These are phyloP conservation scores for Circinella minor DNA, from an alignment of 371 early-diverging fungal species.

Conservation along the genomic window DNA sequence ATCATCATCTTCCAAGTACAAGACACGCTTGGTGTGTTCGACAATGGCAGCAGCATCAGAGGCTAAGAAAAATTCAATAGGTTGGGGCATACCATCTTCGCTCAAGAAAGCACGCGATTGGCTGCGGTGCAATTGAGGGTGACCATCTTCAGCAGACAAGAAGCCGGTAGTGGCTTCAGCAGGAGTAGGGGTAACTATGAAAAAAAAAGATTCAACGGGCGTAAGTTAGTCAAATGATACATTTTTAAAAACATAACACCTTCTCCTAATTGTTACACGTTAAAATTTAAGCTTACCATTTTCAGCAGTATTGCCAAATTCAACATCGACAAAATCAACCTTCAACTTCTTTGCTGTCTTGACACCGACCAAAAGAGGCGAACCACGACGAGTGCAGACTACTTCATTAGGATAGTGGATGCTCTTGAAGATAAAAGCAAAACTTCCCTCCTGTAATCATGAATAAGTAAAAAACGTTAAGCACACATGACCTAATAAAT, in stretches of 20 bases:
- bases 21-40: constrained; percentile 97
- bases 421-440: constrained; percentile 96
- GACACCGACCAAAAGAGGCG: constrained; percentile 97
- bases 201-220: not conserved
- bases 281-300: constrained; percentile 5
- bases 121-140: constrained; percentile 75
- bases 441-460: constrained; percentile 85
- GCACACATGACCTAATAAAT: not conserved
- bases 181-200: constrained; percentile 18
- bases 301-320: constrained; percentile 30
- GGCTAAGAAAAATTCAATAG: constrained; percentile 96
- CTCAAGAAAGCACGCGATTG: constrained; percentile 92
- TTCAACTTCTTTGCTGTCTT: constrained; percentile 94
- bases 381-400: constrained; percentile 95
- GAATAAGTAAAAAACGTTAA: not conserved
- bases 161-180: constrained; percentile 28
- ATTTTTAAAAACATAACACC: too few species aligned
- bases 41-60: constrained; percentile 97
- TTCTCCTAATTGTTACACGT: too few species aligned
- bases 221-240: not conserved
- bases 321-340: constrained; percentile 90
- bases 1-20: constrained; percentile 98
- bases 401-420: constrained; percentile 91
- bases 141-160: constrained; percentile 44
- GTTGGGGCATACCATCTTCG: constrained; percentile 90